Evolutionary conservation across 1,284 basidiomycete species (phyloP).

Genomic region (Ceratobasidium sp.): DNA sequence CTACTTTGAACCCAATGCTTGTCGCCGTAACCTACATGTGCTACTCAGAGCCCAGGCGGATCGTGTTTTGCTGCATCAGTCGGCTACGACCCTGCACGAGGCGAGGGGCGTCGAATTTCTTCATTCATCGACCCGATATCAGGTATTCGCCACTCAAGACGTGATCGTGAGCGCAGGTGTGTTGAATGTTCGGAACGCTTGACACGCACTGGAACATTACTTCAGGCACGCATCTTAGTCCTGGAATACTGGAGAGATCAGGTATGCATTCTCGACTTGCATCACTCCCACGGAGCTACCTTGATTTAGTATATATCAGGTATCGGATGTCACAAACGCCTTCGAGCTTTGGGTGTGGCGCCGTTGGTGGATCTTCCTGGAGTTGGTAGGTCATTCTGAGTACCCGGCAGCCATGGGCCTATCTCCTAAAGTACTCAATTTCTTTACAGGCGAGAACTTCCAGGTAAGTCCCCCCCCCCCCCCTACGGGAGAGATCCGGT

Average conservation of each 20-base stretch:
- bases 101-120: constrained; percentile 46
- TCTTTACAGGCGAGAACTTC: constrained; percentile 45
- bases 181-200: not conserved
- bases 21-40: constrained; percentile 36
- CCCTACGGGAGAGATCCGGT: not conserved
- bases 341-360: constrained; percentile 37
- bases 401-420: not conserved
- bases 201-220: not conserved
- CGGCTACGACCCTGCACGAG: not conserved
- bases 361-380: constrained; percentile 47
- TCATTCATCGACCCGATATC: not conserved
- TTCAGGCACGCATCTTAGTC: constrained; percentile 45
- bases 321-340: constrained; percentile 42
- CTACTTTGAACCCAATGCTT: constrained; percentile 46
- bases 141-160: constrained; percentile 36
- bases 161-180: constrained; percentile 46
- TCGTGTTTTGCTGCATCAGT: constrained; percentile 14
- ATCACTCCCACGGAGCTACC: not conserved
- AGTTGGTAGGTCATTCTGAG: constrained; percentile 25
- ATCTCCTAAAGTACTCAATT: not conserved
- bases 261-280: constrained; percentile 17
- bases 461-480: constrained; percentile 37
- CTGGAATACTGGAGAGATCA: constrained; percentile 46
- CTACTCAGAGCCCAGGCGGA: constrained; percentile 36
- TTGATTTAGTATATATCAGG: constrained; percentile 19